A percentile compares a stretch with the other conserved stretches of the same genome.
Conservation (phyloP, 139 green algal genomes). For the Chlamydomonas asymmetrica region DNA sequence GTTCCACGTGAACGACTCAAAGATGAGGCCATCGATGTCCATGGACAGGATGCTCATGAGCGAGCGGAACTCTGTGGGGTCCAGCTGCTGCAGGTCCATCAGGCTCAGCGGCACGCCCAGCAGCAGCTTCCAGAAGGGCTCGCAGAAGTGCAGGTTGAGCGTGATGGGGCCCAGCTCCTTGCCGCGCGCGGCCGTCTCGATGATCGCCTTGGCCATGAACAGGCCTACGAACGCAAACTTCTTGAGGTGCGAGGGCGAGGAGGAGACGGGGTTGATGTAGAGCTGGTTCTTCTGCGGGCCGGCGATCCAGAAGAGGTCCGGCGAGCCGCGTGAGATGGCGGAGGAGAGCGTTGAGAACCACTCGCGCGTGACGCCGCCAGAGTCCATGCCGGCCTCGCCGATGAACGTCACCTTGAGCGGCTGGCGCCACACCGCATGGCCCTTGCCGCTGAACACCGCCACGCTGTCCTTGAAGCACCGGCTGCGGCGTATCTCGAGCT, state of each 20-base stretch:
- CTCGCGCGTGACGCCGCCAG: constrained; percentile 59
- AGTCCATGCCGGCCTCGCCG: constrained; percentile 65
- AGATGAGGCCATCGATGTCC: constrained; percentile 67
- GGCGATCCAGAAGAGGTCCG: constrained; percentile 60
- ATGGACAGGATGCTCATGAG: constrained; percentile 64
- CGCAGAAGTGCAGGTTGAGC: constrained; percentile 61
- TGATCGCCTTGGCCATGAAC: constrained; percentile 67
- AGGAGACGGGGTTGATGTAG: constrained; percentile 60
- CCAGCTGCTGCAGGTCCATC: constrained; percentile 58
- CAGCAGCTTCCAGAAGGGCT: constrained; percentile 71
- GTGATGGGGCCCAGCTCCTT: constrained; percentile 65
- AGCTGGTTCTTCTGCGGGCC: constrained; percentile 52
- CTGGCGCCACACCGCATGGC: constrained; percentile 49
- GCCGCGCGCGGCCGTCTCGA: constrained; percentile 53
- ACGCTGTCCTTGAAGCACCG: constrained; percentile 34
- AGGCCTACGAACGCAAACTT: constrained; percentile 63
- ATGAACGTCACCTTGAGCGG: constrained; percentile 58
- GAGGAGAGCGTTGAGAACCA: constrained; percentile 63
- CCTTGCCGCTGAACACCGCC: constrained; percentile 29
- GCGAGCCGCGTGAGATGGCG: constrained; percentile 49
- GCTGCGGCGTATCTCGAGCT: constrained; percentile 52
- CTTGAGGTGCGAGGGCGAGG: constrained; percentile 52
- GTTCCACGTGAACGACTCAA: constrained; percentile 60
- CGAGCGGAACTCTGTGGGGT: constrained; percentile 53
- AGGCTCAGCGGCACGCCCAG: constrained; percentile 58